Base-by-base conservation (phyloP, 768 basidiomycete species). In the Inosperma sp. region DNA sequence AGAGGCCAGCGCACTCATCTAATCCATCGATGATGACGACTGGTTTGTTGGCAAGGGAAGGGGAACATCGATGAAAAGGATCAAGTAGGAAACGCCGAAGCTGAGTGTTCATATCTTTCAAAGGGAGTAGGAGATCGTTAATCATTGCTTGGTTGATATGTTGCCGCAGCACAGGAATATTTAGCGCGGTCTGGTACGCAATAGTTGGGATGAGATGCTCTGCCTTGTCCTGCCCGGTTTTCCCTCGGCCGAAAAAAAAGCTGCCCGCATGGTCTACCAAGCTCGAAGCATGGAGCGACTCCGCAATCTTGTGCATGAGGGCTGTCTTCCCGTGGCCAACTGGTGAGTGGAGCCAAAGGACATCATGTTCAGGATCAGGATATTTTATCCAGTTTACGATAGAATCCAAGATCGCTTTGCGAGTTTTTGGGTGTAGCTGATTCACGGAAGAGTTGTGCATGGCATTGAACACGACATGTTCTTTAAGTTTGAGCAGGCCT, bases 241-340 rank as follows among this genome's bases (percentile, higher is more conserved):
- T 21, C 3, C 35, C 40, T 7, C 44, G 33, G 4, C 40, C 41
- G 42, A 57, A n/a, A n/a, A n/a, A n/a, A n/a, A n/a, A n/a, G n/a
- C n/a, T n/a, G n/a, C n/a, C n/a, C n/a, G n/a, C n/a, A 49, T 36
- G 33, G 8, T 31, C 52, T 8, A 57, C 30, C 3, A 41, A 21
- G 7, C 25, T 14, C 22, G 21, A 9, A 6, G 16, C 22, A 12
- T 40, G 17, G n/a, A 36, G 44, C 3, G 3, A 3, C 40, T 54
- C 52, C 9, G 43, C 52, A 13, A 54, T 25, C 1, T 48, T 53
- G 36, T 57, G 52, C 13, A 53, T 30, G 9, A 64, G 53, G 2
- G 60, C 51, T 3, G 59, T 56, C 43, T 59, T 59, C 6, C 62
- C 58, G 13, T 47, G 49, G 21, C 60, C 62, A 41, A 56, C 54